Evolutionary conservation across 2,329 filamentous ascomycete species (phyloP).

Genomic region (Fusarium sp.): DNA sequence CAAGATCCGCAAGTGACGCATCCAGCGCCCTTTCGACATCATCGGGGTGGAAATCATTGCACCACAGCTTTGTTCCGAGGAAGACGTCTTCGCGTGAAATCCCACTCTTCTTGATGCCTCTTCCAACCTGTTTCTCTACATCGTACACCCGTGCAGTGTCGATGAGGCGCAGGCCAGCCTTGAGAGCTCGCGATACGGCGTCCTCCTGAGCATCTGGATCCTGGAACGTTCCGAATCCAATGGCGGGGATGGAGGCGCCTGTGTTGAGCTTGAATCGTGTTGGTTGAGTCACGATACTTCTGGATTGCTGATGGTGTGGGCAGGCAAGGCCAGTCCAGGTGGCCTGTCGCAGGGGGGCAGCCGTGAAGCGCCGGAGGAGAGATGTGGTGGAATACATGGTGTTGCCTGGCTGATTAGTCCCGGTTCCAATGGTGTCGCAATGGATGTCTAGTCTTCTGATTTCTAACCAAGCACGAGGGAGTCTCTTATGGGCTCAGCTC

Average conservation of each 20-base stretch:
- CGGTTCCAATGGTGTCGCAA: neutral
- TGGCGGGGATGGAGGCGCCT: constrained; percentile 34
- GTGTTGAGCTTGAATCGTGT: constrained; percentile 26
- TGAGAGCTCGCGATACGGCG: constrained; percentile 41
- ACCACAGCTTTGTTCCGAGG: neutral
- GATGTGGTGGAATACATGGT: neutral
- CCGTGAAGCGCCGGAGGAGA: neutral
- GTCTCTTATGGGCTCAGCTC: neutral
- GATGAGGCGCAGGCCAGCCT: constrained; percentile 50
- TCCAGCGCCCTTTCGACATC: constrained; percentile 23
- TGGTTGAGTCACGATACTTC: constrained; percentile 1
- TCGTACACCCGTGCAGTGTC: constrained; percentile 44
- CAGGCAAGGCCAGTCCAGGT: neutral
- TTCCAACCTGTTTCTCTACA: constrained; percentile 36
- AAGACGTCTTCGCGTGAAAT: constrained; percentile 49
- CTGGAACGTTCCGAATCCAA: constrained; percentile 48
- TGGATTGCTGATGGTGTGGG: neutral
- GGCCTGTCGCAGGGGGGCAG: neutral
- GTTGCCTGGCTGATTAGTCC: neutral
- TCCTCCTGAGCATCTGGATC: constrained; percentile 45
- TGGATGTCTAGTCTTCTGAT: neutral
- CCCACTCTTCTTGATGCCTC: constrained; percentile 50
- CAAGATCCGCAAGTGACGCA: constrained; percentile 44
- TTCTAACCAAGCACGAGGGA: neutral
- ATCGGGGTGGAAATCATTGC: neutral